Base-by-base conservation (phyloP, 2,329 filamentous ascomycete genomes). In the Diaporthe sp. region DNA sequence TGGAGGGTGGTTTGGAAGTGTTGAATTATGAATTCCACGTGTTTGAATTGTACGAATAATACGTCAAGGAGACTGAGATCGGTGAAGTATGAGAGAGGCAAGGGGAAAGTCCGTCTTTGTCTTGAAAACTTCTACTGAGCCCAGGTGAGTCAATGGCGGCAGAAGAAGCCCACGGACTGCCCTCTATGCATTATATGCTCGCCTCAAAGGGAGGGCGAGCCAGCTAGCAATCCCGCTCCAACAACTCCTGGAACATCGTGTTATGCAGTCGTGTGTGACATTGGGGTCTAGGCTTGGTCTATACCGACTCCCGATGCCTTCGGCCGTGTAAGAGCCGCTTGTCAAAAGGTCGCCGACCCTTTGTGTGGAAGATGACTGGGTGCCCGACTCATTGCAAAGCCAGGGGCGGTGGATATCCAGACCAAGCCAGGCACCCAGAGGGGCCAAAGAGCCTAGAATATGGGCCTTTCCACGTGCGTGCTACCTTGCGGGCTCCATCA, bases 401-500 rank as follows among this genome's bases (percentile, higher is more conserved):
- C 47, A 68, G 63, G 63, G 47, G 44, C 9, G 47, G 39, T 51
- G 63, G 32, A 37, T 25, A 15, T n/a, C 19, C n/a, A 39, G 47
- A 51, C n/a, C 47, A 51, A 51, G 47, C 47, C 47, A 51, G 63
- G n/a, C 63, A 30, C 32, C 47, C 63, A n/a, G 44, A 68, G n/a
- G 35, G 35, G 70, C 70, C 32, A 47, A 55, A 51, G 55, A 68
- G 63, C 63, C 63, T 68, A 53, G 63, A 53, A 25, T 58, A 35
- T 63, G 59, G 47, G 35, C 53, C 53, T 69, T 30, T 50, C 71
- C 71, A 71, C 68, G 59, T 71, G 66, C 66, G 56, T 27, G 59
- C 32, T 66, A 47, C 70, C 56, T 42, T 55, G 53, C 32, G 27
- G 56, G 42, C 42, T 47, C 73, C 72, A 71, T 66, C 37, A 22